A percentile compares a stretch with the other conserved stretches of the same genome.
Conservation (phyloP, 805 yeast genomes). For the Lachancea cidri region DNA sequence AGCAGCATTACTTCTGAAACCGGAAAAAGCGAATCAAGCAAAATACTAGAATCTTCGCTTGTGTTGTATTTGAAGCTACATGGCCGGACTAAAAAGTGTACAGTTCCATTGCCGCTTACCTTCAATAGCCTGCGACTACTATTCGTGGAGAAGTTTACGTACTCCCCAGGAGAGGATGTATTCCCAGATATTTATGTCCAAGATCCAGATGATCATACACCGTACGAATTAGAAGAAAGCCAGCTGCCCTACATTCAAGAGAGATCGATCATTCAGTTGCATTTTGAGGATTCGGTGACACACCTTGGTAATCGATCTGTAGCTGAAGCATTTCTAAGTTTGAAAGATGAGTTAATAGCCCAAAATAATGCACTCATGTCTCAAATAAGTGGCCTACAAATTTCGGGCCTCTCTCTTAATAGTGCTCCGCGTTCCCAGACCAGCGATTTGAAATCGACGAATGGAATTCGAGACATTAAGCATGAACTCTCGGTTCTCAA, state of each 20-base stretch:
- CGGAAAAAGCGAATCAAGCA: neutral
- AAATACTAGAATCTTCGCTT: neutral
- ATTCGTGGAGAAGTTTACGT: constrained; percentile 84
- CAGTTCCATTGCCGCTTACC: constrained; percentile 27
- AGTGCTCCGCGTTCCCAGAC: neutral
- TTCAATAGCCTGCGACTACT: constrained; percentile 52
- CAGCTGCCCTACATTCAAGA: constrained; percentile 50
- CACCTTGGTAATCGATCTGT: neutral
- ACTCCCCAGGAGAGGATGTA: constrained; percentile 61
- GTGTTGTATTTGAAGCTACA: constrained; percentile 46
- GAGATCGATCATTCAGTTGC: constrained; percentile 55
- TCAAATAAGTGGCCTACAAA: neutral
- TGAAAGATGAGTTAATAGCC: neutral
- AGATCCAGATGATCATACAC: constrained; percentile 52
- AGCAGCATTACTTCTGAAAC: neutral
- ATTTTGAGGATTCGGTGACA: neutral
- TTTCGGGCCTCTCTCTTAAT: neutral
- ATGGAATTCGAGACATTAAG: constrained; percentile 40
- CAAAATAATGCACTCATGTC: neutral
- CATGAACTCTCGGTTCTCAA: constrained; percentile 55
- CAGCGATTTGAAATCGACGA: neutral
- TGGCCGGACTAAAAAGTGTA: constrained; percentile 51
- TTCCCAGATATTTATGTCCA: constrained; percentile 78
- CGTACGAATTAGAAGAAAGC: constrained; percentile 77
- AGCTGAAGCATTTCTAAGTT: neutral